Conservation (phyloP, 768 basidiomycete genomes). For the Rhizopogon sp. region DNA sequence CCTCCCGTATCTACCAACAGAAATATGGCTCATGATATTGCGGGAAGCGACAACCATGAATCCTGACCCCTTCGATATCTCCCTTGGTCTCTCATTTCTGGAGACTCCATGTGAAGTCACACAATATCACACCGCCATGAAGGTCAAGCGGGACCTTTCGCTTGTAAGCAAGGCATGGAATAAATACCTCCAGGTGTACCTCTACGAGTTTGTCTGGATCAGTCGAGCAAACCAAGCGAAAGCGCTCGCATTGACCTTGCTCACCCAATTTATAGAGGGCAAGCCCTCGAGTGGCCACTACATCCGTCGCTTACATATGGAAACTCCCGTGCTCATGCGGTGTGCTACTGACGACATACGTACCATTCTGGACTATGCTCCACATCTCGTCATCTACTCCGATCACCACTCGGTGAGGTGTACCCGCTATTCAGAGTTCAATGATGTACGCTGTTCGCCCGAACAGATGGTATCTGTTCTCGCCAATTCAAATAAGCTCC, state of each 20-base stretch:
- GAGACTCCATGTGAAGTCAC: conserved; percentile 37
- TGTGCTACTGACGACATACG: conserved; percentile 63
- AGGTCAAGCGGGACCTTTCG: conserved; percentile 43
- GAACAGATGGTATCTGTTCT: conserved; percentile 57
- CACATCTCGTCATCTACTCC: conserved; percentile 53
- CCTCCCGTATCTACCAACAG: conserved; percentile 48
- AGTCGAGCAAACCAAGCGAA: conserved; percentile 47
- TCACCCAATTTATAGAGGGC: conserved; percentile 36
- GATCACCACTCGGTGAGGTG: conserved; percentile 64
- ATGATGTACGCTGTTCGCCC: conserved; percentile 42
- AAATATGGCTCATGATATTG: conserved; percentile 64
- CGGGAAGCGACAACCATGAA: conserved; percentile 46
- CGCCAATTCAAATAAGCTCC: conserved; percentile 47
- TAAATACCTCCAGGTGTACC: conserved; percentile 44
- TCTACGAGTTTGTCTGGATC: conserved; percentile 74
- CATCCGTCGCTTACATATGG: conserved; percentile 65
- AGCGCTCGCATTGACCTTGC: conserved; percentile 37
- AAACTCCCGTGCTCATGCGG: conserved; percentile 57
- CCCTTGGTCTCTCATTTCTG: conserved; percentile 55
- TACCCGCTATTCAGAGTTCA: conserved; percentile 39
- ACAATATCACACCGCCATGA: conserved; percentile 44
- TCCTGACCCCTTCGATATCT: conserved; percentile 42
- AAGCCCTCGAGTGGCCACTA: conserved; percentile 37
- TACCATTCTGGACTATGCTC: conserved; percentile 63
- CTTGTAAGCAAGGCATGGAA: conserved; percentile 56